Evolutionary conservation across 108 stramenopile genomes (phyloP).

Genomic region (Pseudonitzschia delicatissima): DNA sequence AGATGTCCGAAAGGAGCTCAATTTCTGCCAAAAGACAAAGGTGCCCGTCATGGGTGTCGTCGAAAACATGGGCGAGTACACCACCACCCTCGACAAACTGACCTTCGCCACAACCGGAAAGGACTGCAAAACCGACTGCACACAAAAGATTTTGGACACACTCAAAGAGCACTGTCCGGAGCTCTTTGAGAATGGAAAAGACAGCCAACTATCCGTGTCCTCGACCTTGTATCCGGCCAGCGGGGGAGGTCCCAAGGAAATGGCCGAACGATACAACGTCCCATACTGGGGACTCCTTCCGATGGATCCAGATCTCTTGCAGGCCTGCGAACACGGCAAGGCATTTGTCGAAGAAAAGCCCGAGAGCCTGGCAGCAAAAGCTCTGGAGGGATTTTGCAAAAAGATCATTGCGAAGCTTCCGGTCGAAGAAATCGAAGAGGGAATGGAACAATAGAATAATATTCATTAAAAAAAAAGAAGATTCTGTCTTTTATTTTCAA

Average conservation of each 20-base stretch:
- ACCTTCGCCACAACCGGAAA: conserved; percentile 32
- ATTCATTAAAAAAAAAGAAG: too few species aligned
- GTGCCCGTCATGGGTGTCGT: conserved; percentile 94
- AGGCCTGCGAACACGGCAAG: conserved; percentile 90
- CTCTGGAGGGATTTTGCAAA: conserved; percentile 61
- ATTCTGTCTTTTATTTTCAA: too few species aligned
- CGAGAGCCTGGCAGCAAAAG: conserved; percentile 45
- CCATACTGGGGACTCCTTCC: conserved; percentile 92
- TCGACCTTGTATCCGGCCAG: conserved; percentile 71
- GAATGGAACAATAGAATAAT: neutral
- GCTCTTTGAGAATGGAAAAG: conserved; percentile 49
- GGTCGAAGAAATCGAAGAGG: conserved; percentile 47
- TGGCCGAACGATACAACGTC: conserved; percentile 86
- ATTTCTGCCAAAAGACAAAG: conserved; percentile 96
- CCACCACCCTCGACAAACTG: conserved; percentile 58
- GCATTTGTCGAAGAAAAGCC: conserved; percentile 63
- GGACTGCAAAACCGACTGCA: conserved; percentile 44
- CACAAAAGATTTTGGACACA: conserved; percentile 48
- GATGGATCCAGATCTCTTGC: conserved; percentile 91
- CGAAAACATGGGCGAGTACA: conserved; percentile 94
- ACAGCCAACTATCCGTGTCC: conserved; percentile 21
- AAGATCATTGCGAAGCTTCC: conserved; percentile 57
- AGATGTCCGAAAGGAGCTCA: conserved; percentile 98
- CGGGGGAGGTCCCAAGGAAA: conserved; percentile 73
- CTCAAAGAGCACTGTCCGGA: conserved; percentile 77